A percentile compares a stretch with the other conserved stretches of the same genome.
Evolutionary conservation across 2,329 filamentous ascomycete genomes (phyloP).

Genomic region (Lasiodiplodia hormozganensis): DNA sequence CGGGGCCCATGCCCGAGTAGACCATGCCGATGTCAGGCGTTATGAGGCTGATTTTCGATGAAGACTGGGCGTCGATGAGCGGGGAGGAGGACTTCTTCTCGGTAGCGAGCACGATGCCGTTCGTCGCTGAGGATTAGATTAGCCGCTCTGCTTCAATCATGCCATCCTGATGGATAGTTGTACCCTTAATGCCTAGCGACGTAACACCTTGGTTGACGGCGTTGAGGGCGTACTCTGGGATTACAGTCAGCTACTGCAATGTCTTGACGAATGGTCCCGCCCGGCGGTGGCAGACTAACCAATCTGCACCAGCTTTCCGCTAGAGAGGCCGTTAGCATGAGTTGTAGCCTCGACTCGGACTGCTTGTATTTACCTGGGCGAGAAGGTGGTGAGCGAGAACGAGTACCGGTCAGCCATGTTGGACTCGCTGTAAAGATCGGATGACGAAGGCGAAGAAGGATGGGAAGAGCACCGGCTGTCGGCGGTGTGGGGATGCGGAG

Average conservation of each 20-base stretch:
- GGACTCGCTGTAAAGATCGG: slow-evolving; percentile 34
- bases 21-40: slow-evolving; percentile 99
- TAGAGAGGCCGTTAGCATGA: slow-evolving; percentile 60
- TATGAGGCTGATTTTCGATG: slow-evolving; percentile 97
- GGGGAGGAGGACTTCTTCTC: slow-evolving; percentile 99
- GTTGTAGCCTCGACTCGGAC: slow-evolving; percentile 37
- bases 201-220: slow-evolving; percentile 99
- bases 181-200: slow-evolving; percentile 97
- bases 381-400: slow-evolving; percentile 99
- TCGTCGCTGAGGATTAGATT: slow-evolving; percentile 72
- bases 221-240: slow-evolving; percentile 94
- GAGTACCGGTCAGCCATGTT: slow-evolving; percentile 98
- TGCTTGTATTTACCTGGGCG: slow-evolving; percentile 78
- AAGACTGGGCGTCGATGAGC: slow-evolving; percentile 91
- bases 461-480: slow-evolving; percentile 13
- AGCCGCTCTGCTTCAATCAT: slow-evolving; percentile 2
- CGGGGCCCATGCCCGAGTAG: slow-evolving; percentile 98
- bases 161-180: not conserved
- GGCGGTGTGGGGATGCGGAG: slow-evolving; percentile 25
- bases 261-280: not conserved
- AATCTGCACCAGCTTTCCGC: slow-evolving; percentile 99
- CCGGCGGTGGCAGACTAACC: slow-evolving; percentile 60
- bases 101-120: slow-evolving; percentile 97
- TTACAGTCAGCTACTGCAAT: slow-evolving; percentile 35
- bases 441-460: slow-evolving; percentile 14